Conservation (phyloP, 768 basidiomycete species). For the Amanita phalloides region DNA sequence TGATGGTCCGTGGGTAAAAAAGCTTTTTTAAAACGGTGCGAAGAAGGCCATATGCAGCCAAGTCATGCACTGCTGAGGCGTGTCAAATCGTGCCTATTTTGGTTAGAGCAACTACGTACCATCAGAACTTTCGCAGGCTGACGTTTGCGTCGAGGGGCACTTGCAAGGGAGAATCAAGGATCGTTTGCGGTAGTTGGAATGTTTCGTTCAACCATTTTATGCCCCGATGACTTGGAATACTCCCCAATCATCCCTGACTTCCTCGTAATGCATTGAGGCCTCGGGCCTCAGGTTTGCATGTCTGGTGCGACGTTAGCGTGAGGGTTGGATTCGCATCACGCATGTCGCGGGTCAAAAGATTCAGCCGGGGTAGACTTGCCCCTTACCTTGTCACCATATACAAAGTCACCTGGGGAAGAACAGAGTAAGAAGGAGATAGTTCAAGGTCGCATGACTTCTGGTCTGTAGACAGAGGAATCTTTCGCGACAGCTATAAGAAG, state of each 20-base stretch:
- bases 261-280: conserved; percentile 14
- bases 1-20: conserved; percentile 26
- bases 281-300: neutral
- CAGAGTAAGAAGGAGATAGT: neutral
- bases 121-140: conserved; percentile 29
- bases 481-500: neutral
- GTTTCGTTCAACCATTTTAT: conserved; percentile 4
- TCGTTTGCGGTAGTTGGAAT: conserved; percentile 16
- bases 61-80: conserved; percentile 2
- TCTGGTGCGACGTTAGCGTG: neutral
- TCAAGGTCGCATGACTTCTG: too few species aligned
- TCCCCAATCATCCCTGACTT: conserved; percentile 22
- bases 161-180: conserved; percentile 27
- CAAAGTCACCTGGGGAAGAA: neutral
- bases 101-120: conserved; percentile 7
- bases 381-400: too few species aligned
- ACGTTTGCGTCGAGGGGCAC: conserved; percentile 25
- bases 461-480: too few species aligned
- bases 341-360: neutral
- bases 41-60: neutral
- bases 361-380: too few species aligned
- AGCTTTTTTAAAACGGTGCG: neutral
- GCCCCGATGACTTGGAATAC: conserved; percentile 13
- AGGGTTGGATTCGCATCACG: neutral
- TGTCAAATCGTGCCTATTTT: neutral